Base-by-base conservation (phyloP, 495 filamentous ascomycete species). In the Trichoderma virens region DNA sequence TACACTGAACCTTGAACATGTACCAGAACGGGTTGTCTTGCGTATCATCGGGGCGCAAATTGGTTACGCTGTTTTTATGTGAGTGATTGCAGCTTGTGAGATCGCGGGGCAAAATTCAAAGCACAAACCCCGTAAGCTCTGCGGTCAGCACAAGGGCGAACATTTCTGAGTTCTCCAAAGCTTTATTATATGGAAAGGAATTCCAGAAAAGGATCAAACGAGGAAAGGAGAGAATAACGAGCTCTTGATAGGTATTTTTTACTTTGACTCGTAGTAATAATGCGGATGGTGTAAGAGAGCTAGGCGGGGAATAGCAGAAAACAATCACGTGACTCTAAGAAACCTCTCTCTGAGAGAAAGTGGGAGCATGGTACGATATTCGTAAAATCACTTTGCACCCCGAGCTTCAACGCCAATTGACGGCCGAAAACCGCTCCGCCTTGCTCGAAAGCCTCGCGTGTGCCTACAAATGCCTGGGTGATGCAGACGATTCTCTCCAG, bases 1-100 rank as follows among this genome's bases (percentile, higher is more conserved):
- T 96, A 75, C 94, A 99, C 79, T 97, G 89, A 47, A 99, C 93
- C 70, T 88, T 91, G 84, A 99, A 97, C 59, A 89, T 96, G 79
- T 95, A 99, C 79, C 85, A 94, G 78, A 96, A 98, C 0, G 91
- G 91, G 62, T 81, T 84, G 6, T 89, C 89, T 60, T 82, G 77
- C 2, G 88, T 90, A 74, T 99, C 94, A 65, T 88, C 79, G 1
- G 94, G 95, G 62, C 85, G 86, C 62, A 99, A 87, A 66, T 91
- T 86, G 61, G 92, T 96, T 23, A 99, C 91, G 9, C 95, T 98
- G 68, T 62, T 27, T 30, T 25, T 11, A 2, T 64, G 60, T 60
- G 61, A 66, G 65, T 69, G 61, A 70, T 31, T 45, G 39, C 38
- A 35, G 18, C 45, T 38, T 56, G 35, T 61, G 61, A 54, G 25